phyloP scores from a whole-genome alignment of 345 rosid genomes.

The Kandelia obovata region DNA sequence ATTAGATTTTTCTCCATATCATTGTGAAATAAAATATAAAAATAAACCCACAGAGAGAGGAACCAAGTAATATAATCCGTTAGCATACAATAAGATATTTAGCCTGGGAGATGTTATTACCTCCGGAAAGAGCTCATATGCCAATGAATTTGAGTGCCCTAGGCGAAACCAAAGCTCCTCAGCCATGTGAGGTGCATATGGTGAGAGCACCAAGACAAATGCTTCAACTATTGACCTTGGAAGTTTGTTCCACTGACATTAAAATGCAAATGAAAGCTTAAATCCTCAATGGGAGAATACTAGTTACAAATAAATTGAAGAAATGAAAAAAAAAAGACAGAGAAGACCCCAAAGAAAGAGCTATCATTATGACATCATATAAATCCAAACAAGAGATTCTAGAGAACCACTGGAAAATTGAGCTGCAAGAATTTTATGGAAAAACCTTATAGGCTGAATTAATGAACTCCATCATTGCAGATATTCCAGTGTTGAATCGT shows the following conservation, averaged over 20 bases:
- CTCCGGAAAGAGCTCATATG: slow-evolving; percentile 66
- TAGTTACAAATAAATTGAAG: background rate
- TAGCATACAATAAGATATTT: background rate
- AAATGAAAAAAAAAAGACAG: background rate
- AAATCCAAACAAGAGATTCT: background rate
- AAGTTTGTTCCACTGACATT: slow-evolving; percentile 69
- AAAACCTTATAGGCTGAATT: slow-evolving; percentile 85
- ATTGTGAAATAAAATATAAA: background rate
- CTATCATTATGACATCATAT: background rate
- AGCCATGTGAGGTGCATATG: slow-evolving; percentile 93
- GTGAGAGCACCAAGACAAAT: slow-evolving; percentile 74
- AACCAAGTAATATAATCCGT: background rate
- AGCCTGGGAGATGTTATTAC: slow-evolving; percentile 22
- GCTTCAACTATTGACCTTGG: slow-evolving; percentile 63
- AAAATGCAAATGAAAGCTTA: slow-evolving; percentile 15
- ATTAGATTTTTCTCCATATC: too few relatives aligned
- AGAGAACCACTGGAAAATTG: background rate
- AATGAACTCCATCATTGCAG: slow-evolving; percentile 96
- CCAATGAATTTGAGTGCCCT: slow-evolving; percentile 61
- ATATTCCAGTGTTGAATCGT: slow-evolving; percentile 88
- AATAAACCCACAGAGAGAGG: background rate
- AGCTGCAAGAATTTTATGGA: background rate
- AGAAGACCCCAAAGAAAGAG: background rate
- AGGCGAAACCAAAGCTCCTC: slow-evolving; percentile 94
- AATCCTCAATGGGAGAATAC: background rate